Conservation (phyloP, 257 asterid genomes). For the Penstemon newberryi region DNA sequence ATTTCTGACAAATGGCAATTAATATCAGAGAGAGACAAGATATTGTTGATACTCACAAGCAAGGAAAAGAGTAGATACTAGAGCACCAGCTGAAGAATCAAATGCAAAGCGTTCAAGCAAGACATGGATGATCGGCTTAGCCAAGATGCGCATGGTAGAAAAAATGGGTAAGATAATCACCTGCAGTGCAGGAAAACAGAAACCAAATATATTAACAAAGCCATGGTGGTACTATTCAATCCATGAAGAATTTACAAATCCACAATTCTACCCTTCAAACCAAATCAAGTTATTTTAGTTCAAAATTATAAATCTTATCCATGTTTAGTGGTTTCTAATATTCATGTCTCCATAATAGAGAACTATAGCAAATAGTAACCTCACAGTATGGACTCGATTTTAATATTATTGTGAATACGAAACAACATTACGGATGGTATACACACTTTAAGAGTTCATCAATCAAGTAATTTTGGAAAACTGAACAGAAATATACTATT, state of each 20-base stretch:
- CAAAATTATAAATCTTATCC: too few relatives aligned
- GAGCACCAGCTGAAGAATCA: constrained; percentile 52
- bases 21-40: not conserved
- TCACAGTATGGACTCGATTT: too few relatives aligned
- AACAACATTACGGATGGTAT: too few relatives aligned
- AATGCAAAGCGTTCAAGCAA: constrained; percentile 46
- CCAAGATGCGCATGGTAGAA: constrained; percentile 39
- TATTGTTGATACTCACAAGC: constrained; percentile 34
- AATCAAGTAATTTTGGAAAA: not conserved
- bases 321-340: too few relatives aligned
- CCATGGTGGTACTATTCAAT: constrained; percentile 6
- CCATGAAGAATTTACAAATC: not conserved
- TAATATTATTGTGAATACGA: too few relatives aligned
- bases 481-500: not conserved
- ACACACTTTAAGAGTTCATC: too few relatives aligned
- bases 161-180: constrained; percentile 45
- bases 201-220: not conserved
- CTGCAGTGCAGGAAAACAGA: constrained; percentile 33
- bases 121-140: constrained; percentile 39
- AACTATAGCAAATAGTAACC: too few relatives aligned
- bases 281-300: too few relatives aligned
- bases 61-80: constrained; percentile 42
- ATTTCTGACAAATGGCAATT: too few relatives aligned
- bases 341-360: too few relatives aligned
- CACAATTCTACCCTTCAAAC: too few relatives aligned